Base-by-base conservation (phyloP, 73 alveolate genomes). In the Stentor roeselii region DNA sequence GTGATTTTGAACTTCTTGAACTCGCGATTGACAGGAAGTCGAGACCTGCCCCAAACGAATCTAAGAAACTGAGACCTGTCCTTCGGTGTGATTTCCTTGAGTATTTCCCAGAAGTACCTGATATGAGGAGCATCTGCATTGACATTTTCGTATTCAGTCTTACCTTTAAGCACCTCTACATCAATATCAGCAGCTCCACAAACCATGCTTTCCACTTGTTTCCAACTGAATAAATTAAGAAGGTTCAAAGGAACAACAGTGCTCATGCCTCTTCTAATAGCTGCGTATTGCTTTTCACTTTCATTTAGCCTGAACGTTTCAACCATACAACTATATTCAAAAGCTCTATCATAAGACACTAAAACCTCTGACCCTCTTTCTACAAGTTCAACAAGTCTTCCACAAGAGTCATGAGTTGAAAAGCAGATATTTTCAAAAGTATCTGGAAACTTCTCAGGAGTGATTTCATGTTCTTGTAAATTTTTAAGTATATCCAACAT, bases 11-110 rank as follows among this genome's bases (percentile, higher is more conserved):
- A 75, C 84, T 88, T 86, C 85, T 77, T 59, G 75, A 89, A 84
- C 84, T 88, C 92, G 84, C 92, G 90, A 82, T 89, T 93, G 58
- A 88, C 84, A n/a, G 99, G 99, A 14, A 96, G 89, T 87, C 98
- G 92, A 50, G 97, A 77, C 61, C 98, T 90, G 74, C 99, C 99
- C 98, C 98, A 94, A 2, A 93, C 98, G 89, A 96, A 96, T 85
- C 96, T 94, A 42, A 96, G 60, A 85, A 91, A 96, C 82, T 86
- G 84, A 4, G 93, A 87, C 82, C 95, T 85, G 83, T 96, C 97
- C 78, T 92, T 95, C 58, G 93, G 84, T 38, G 91, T 86, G 82
- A 95, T 89, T 74, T 90, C 94, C 80, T 93, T 95, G 60, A 96
- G 87, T 80, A 91, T 93, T 87, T 88, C 88, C 99, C 99, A 96